Percentiles rank a stretch among this genome's conserved stretches.
Evolutionary conservation across 1,139 yeast genomes (phyloP).

Genomic region (Geotrichum siamense): DNA sequence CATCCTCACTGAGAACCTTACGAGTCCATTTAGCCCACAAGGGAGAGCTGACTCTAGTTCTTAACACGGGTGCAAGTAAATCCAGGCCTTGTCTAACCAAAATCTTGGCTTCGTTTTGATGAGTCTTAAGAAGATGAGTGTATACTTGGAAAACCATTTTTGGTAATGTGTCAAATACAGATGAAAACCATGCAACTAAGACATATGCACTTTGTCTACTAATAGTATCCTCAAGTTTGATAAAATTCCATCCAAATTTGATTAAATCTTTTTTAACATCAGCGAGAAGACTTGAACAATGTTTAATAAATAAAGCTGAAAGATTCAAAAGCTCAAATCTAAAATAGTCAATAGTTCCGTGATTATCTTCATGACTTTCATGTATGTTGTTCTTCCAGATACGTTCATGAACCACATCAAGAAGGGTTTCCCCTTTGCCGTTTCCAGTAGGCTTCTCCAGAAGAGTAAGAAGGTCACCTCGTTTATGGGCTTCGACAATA

Average conservation of each 20-base stretch:
- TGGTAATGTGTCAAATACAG: conserved; percentile 83
- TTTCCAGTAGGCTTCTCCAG: conserved; percentile 34
- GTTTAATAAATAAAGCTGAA: conserved; percentile 67
- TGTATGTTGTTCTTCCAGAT: conserved; percentile 67
- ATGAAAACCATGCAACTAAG: conserved; percentile 77
- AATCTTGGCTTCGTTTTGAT: conserved; percentile 77
- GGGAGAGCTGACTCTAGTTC: conserved; percentile 57
- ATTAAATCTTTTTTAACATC: conserved; percentile 79
- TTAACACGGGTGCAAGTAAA: conserved; percentile 80
- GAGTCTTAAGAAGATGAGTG: conserved; percentile 79
- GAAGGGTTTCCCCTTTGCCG: conserved; percentile 44
- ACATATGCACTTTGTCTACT: conserved; percentile 93
- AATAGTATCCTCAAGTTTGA: conserved; percentile 80
- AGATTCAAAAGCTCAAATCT: conserved; percentile 74
- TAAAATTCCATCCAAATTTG: conserved; percentile 90
- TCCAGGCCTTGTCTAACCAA: conserved; percentile 86
- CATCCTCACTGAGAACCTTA: conserved; percentile 84
- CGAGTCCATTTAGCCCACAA: conserved; percentile 96
- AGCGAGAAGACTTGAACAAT: conserved; percentile 54
- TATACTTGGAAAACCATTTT: conserved; percentile 88
- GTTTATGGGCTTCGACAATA: conserved; percentile 50
- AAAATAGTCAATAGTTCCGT: conserved; percentile 64
- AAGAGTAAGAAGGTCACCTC: conserved; percentile 46
- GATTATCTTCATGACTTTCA: conserved; percentile 42
- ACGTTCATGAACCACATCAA: conserved; percentile 50